A percentile compares a stretch with the other conserved stretches of the same genome.
Conservation (phyloP, 73 alveolate species). For the Durusdinium trenchii region DNA sequence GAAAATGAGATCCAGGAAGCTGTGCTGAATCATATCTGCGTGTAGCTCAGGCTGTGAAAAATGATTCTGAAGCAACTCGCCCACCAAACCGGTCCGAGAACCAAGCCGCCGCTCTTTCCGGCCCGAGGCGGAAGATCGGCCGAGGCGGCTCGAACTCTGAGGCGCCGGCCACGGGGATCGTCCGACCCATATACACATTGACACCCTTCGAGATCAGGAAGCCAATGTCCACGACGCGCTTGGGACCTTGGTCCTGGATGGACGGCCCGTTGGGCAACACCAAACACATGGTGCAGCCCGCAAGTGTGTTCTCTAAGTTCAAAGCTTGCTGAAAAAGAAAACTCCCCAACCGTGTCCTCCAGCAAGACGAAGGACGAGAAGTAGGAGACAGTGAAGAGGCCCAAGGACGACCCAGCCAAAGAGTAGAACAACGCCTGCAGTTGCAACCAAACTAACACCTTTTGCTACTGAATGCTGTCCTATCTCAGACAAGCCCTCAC, state of each 20-base stretch:
- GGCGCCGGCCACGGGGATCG: slow-evolving; percentile 54
- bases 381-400: slow-evolving; percentile 86
- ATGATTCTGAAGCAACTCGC: no score
- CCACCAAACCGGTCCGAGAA: no score
- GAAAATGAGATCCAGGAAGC: background rate
- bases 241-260: slow-evolving; percentile 54
- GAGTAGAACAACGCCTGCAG: slow-evolving; percentile 71
- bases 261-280: no score
- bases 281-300: no score
- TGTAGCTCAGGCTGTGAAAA: no score
- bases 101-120: no score
- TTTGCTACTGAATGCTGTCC: background rate
- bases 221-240: slow-evolving; percentile 80
- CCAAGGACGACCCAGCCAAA: slow-evolving; percentile 74
- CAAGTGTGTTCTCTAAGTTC: no score
- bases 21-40: no score
- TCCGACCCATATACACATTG: slow-evolving; percentile 79
- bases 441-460: background rate
- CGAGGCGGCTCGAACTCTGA: no score
- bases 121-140: no score
- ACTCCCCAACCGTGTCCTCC: background rate
- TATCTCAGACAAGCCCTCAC: background rate
- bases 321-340: no score
- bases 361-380: slow-evolving; percentile 63
- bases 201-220: slow-evolving; percentile 86